Base-by-base conservation (phyloP, 129 eudicot genomes). In the Pulicaria dysenterica region DNA sequence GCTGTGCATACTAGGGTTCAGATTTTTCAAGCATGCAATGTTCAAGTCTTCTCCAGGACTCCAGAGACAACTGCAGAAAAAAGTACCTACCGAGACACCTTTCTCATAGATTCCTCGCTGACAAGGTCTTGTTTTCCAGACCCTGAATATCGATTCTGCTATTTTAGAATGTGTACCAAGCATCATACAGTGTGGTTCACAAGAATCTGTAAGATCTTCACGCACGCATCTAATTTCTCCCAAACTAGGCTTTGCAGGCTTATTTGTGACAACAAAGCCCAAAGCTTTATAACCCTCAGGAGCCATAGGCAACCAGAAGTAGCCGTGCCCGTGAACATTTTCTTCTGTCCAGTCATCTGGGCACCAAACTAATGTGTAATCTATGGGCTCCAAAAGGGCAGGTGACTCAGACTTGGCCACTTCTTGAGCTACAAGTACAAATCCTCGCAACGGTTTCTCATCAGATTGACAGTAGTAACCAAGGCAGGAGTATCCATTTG, bases 291-390 rank as follows among this genome's bases (percentile, higher is more conserved):
- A 94, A 63, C 97, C 99, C 43, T 88, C 82, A 3, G 99, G 96
- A 57, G 99, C 80, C 74, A 84, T 72, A 64, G 99, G 99, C 38
- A 84, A 69, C 99, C 99, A 94, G 74, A 94, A 84, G 87, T 81
- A 86, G 61, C 93, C 97, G 41, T 78, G 80, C 57, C 72, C 77
- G 43, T 94, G 84, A 76, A 72, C 57, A 10, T 17, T 67, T 46
- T 77, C 89, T 15, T 85, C 87, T 10, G 64, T 71, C 71, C 93
- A 87, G 68, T 88, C 96, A 69, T 88, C 79, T 58, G 90, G 85
- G 78, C 85, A 78, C 99, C 99, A 94, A 69, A 90, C 73, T 68
- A 94, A 73, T 10, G 82, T 63, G 73, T 88, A 94, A 79, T 94
- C 97, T 9, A 80, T 46, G 8, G 99, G 99, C 72, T 75, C 58